A percentile compares a stretch with the other conserved stretches of the same genome.
phyloP scores from a whole-genome alignment of 345 rosid genomes.

The Populus alba region DNA sequence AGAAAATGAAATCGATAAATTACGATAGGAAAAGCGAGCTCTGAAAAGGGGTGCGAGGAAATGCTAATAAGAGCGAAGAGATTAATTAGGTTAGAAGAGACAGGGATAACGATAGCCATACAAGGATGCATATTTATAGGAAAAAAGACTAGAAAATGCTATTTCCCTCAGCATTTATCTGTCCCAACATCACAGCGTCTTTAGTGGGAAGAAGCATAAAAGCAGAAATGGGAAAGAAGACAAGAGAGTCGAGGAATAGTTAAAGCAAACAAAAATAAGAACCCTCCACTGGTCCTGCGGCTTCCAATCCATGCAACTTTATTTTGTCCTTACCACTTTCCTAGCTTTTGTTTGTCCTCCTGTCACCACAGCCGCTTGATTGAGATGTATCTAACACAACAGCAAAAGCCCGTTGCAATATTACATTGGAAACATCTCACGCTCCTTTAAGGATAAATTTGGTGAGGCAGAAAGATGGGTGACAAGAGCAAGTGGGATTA shows the following conservation, averaged over 20 bases:
- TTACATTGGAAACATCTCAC: background rate
- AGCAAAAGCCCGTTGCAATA: background rate
- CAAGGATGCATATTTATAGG: background rate
- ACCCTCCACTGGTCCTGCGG: background rate
- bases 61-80: background rate
- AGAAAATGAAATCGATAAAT: background rate
- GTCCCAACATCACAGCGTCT: background rate
- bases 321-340: background rate
- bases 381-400: background rate
- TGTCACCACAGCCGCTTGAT: constrained; percentile 4
- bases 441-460: background rate
- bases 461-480: background rate
- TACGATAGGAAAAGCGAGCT: background rate
- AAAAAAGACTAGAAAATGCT: background rate
- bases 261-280: background rate
- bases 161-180: background rate
- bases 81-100: background rate
- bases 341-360: background rate
- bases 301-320: background rate
- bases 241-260: background rate
- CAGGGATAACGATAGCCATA: constrained; percentile 5
- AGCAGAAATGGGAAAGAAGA: background rate
- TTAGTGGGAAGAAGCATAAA: background rate
- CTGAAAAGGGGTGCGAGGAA: background rate
- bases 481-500: background rate